Conservation (phyloP, 306 rosid genomes). For the Lablab purpureus region DNA sequence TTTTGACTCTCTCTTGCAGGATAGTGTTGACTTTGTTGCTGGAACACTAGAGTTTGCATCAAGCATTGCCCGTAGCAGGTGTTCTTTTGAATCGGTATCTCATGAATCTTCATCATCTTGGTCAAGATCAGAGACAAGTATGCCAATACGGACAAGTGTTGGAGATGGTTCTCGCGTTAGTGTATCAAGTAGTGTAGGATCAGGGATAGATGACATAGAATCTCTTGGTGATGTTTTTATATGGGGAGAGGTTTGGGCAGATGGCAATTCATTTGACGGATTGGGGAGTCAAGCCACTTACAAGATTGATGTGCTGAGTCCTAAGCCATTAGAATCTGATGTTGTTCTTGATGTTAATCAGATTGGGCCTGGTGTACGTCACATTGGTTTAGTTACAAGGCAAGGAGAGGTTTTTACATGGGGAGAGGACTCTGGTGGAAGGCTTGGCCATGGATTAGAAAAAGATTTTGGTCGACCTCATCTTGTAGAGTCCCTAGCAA, state of each 20-base stretch:
- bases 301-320: slow-evolving; percentile 69
- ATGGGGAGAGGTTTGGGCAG: slow-evolving; percentile 93
- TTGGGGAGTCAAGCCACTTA: slow-evolving; percentile 55
- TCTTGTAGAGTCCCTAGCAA: slow-evolving; percentile 81
- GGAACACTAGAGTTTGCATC: slow-evolving; percentile 65
- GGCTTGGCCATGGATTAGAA: slow-evolving; percentile 91
- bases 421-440: slow-evolving; percentile 97
- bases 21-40: slow-evolving; percentile 53
- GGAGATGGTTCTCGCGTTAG: slow-evolving; percentile 89
- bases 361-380: slow-evolving; percentile 81
- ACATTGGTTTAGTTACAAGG: slow-evolving; percentile 84
- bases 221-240: slow-evolving; percentile 91
- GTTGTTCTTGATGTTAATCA: slow-evolving; percentile 94
- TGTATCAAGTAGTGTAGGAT: slow-evolving; percentile 85
- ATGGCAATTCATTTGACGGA: slow-evolving; percentile 65
- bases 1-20: slow-evolving; percentile 57
- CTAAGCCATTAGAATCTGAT: slow-evolving; percentile 80
- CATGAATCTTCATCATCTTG: slow-evolving; percentile 55
- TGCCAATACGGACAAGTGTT: slow-evolving; percentile 73
- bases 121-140: slow-evolving; percentile 74
- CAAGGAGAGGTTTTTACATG: slow-evolving; percentile 98
- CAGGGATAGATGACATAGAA: slow-evolving; percentile 93
- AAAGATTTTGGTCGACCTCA: slow-evolving; percentile 67
- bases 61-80: slow-evolving; percentile 56
- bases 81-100: slow-evolving; percentile 61